phyloP scores from a whole-genome alignment of 768 basidiomycete genomes.

The Hypholoma fasciculare region DNA sequence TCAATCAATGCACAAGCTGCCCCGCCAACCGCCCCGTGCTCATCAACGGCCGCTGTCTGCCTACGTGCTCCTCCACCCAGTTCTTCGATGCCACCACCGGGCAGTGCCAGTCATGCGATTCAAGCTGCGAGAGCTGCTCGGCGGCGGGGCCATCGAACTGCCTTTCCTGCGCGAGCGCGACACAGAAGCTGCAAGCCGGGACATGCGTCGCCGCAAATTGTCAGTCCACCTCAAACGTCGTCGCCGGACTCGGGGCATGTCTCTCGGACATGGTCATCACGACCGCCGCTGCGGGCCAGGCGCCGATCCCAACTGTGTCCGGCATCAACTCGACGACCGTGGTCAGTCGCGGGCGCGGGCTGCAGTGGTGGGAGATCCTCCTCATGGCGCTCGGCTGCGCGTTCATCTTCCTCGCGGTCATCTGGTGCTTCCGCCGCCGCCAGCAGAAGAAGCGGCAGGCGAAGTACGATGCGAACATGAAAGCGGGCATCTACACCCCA shows the following conservation, averaged over 20 bases:
- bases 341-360: slow-evolving; percentile 34
- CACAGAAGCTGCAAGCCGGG: slow-evolving; percentile 61
- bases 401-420: slow-evolving; percentile 69
- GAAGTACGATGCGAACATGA: slow-evolving; percentile 49
- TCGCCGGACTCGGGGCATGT: slow-evolving; percentile 77
- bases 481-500: slow-evolving; percentile 52
- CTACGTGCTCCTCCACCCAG: slow-evolving; percentile 68
- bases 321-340: slow-evolving; percentile 54
- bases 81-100: slow-evolving; percentile 67
- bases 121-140: slow-evolving; percentile 76
- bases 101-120: slow-evolving; percentile 67
- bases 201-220: slow-evolving; percentile 66
- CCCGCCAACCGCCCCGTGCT: slow-evolving; percentile 68
- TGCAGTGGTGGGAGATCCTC: slow-evolving; percentile 85
- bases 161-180: slow-evolving; percentile 70
- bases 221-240: slow-evolving; percentile 47
- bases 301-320: slow-evolving; percentile 54
- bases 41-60: slow-evolving; percentile 71
- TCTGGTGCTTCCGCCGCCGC: slow-evolving; percentile 71
- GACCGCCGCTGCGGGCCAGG: slow-evolving; percentile 44
- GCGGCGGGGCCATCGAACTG: slow-evolving; percentile 69
- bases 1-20: slow-evolving; percentile 78
- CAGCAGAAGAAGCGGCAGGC: slow-evolving; percentile 61
- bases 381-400: slow-evolving; percentile 82
- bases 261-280: slow-evolving; percentile 67